A percentile compares a stretch with the other conserved stretches of the same genome.
phyloP scores from a whole-genome alignment of 2,329 filamentous ascomycete species.

The Trichophyton rubrum region DNA sequence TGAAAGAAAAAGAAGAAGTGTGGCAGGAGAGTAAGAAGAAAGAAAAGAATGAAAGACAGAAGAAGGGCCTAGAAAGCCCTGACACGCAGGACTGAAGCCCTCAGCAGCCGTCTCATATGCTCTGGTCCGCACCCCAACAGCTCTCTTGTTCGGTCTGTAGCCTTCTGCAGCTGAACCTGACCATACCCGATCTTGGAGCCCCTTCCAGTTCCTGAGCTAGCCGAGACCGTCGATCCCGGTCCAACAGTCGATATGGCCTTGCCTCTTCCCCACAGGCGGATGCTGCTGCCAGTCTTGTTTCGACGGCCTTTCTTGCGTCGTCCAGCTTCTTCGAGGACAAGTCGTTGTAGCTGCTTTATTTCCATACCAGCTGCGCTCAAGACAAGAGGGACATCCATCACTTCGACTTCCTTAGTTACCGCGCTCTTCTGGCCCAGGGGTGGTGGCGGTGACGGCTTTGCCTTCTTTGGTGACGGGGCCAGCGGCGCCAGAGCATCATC shows the following conservation, averaged over 20 bases:
- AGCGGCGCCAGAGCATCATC: constrained; percentile 69
- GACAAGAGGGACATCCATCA: constrained; percentile 29
- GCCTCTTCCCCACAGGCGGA: not conserved
- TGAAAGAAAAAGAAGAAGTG: not conserved
- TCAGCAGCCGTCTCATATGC: constrained; percentile 23
- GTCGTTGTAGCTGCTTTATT: constrained; percentile 17
- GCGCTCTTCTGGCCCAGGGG: constrained; percentile 16
- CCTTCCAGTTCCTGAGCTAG: not conserved
- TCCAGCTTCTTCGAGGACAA: constrained; percentile 18
- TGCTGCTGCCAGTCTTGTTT: constrained; percentile 5
- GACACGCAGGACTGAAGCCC: constrained; percentile 16
- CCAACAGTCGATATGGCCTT: not conserved
- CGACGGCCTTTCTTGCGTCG: constrained; percentile 11
- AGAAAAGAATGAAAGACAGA: not conserved
- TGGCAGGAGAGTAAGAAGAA: not conserved
- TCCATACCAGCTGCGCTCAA: constrained; percentile 21
- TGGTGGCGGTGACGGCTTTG: constrained; percentile 14
- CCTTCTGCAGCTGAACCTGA: constrained; percentile 15
- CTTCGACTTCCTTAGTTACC: constrained; percentile 19
- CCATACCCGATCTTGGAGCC: constrained; percentile 6
- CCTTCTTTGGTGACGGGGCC: constrained; percentile 30
- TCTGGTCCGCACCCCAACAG: constrained; percentile 21
- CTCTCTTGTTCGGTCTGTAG: constrained; percentile 18
- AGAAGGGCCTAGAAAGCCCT: constrained; percentile 6
- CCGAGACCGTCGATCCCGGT: not conserved